These are phyloP conservation scores for Microcyclosporella mali DNA, from an alignment of 2,329 filamentous ascomycete species.

Conservation along the genomic window DNA sequence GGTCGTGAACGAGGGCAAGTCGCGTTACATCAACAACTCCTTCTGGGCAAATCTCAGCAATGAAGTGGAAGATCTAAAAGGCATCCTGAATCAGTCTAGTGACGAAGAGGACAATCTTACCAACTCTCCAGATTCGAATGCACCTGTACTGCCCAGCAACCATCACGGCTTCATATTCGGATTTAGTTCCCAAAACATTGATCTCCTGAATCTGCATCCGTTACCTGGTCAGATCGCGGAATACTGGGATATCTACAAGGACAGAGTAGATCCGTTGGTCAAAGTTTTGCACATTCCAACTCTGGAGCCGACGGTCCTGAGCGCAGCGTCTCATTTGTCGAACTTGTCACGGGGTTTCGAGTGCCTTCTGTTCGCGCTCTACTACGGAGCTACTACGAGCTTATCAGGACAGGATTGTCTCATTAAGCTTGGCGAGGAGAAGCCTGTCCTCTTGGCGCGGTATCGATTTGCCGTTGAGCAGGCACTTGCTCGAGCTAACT, in stretches of 20 bases:
- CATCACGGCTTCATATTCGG: constrained; percentile 69
- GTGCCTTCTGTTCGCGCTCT: constrained; percentile 56
- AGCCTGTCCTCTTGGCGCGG: constrained; percentile 43
- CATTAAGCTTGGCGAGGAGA: constrained; percentile 47
- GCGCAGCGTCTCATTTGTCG: constrained; percentile 54
- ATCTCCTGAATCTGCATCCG: constrained; percentile 60
- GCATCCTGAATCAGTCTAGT: constrained; percentile 55
- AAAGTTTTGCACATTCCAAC: constrained; percentile 67
- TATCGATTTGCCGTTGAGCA: constrained; percentile 61
- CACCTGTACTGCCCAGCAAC: constrained; percentile 36
- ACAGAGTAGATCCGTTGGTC: constrained; percentile 67
- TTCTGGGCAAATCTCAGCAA: constrained; percentile 65
- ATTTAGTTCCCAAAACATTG: constrained; percentile 63
- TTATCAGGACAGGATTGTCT: constrained; percentile 44
- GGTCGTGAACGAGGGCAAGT: constrained; percentile 64
- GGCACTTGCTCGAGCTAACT: constrained; percentile 56
- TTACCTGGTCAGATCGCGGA: constrained; percentile 58
- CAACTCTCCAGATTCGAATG: constrained; percentile 28
- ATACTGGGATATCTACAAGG: constrained; percentile 65
- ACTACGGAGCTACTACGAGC: constrained; percentile 53
- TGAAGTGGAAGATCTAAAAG: constrained; percentile 60
- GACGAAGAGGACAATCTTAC: constrained; percentile 53
- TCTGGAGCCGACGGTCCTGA: constrained; percentile 55
- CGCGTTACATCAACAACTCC: constrained; percentile 67
- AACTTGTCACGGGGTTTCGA: constrained; percentile 54